Conservation (phyloP, 2,329 filamentous ascomycete species). For the Monosporascus sp. region DNA sequence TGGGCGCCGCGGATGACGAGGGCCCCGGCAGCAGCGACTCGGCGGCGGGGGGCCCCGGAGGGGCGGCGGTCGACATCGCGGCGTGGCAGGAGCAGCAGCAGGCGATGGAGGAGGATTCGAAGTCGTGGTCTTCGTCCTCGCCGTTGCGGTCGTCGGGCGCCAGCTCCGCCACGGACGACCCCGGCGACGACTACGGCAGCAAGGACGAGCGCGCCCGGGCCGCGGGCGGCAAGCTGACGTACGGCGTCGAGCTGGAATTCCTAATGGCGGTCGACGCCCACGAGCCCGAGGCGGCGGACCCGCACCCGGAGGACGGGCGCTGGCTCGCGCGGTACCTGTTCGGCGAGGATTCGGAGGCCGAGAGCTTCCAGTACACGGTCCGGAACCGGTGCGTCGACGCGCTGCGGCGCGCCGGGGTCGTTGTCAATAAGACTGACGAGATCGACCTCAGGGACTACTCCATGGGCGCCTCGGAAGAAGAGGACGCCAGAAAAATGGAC, state of each 20-base stretch:
- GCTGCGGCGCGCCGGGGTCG: conserved; percentile 1
- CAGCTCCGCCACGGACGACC: not conserved
- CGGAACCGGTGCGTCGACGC: conserved; percentile 13
- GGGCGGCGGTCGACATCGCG: too few relatives aligned
- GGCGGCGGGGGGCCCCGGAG: too few relatives aligned
- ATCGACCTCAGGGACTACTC: too few relatives aligned
- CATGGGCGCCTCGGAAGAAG: too few relatives aligned
- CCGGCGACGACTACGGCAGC: not conserved
- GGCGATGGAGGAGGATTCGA: too few relatives aligned
- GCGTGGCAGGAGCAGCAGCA: too few relatives aligned
- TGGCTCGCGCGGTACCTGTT: conserved; percentile 3
- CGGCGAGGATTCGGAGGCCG: accelerated
- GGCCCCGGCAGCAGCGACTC: too few relatives aligned
- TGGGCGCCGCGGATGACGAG: too few relatives aligned
- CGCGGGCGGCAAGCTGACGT: conserved; percentile 1
- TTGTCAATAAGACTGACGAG: not conserved
- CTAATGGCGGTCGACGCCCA: conserved; percentile 3
- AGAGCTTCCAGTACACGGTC: conserved; percentile 1
- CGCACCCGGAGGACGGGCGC: conserved; percentile 11
- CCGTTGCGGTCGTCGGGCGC: too few relatives aligned
- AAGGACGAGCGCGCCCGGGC: not conserved
- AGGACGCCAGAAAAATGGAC: too few relatives aligned
- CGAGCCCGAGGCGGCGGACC: not conserved
- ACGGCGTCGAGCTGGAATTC: conserved; percentile 18
- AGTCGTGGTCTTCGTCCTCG: too few relatives aligned